A percentile compares a stretch with the other conserved stretches of the same genome.
phyloP scores from a whole-genome alignment of 2,329 filamentous ascomycete species.

The Epichloe typhina region DNA sequence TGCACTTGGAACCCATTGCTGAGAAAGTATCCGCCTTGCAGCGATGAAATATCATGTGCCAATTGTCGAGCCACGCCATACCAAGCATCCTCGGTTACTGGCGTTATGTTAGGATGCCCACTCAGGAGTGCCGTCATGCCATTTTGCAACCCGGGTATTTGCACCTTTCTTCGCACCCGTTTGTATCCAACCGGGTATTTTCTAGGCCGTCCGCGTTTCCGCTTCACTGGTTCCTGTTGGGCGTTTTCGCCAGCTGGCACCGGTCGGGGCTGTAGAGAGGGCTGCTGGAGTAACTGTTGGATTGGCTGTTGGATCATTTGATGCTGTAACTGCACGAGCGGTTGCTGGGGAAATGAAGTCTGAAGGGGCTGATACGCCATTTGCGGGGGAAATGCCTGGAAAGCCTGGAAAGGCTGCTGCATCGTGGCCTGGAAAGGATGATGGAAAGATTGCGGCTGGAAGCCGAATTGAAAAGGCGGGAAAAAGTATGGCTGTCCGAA shows the following conservation, averaged over 20 bases:
- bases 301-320: background rate
- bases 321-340: background rate
- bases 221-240: slow-evolving; percentile 5
- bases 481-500: slow-evolving; percentile 4
- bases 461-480: background rate
- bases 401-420: slow-evolving; percentile 4
- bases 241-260: background rate
- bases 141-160: slow-evolving; percentile 2
- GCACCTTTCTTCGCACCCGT: slow-evolving; percentile 1
- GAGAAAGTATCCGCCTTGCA: slow-evolving; percentile 5
- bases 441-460: slow-evolving; percentile 3
- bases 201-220: slow-evolving; percentile 13
- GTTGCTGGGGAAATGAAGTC: slow-evolving; percentile 1
- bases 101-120: background rate
- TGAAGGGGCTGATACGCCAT: slow-evolving; percentile 3
- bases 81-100: slow-evolving; percentile 9
- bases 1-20: slow-evolving; percentile 3
- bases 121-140: slow-evolving; percentile 5
- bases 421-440: slow-evolving; percentile 4
- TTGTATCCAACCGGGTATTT: slow-evolving; percentile 7
- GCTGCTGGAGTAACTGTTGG: slow-evolving; percentile 4
- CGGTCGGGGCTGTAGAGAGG: background rate
- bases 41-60: slow-evolving; percentile 5
- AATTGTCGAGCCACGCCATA: slow-evolving; percentile 6
- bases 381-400: background rate